Conservation (phyloP, 129 eudicot genomes). For the Lactuca sativa region DNA sequence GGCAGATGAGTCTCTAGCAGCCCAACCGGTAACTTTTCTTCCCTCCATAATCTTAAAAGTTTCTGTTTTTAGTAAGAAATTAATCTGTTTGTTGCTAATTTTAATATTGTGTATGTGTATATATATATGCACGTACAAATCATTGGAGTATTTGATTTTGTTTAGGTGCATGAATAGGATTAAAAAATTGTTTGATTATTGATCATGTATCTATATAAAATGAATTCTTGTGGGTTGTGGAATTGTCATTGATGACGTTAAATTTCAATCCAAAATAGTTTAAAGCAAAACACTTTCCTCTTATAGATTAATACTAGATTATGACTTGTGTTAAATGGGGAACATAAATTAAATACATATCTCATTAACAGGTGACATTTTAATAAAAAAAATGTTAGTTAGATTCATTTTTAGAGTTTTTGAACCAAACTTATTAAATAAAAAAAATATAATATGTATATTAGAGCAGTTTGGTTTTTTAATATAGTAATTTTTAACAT, state of each 20-base stretch:
- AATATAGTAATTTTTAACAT: no score
- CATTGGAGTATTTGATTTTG: background rate
- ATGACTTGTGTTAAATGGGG: no score
- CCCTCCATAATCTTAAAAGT: constrained; percentile 43
- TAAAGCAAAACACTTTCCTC: background rate
- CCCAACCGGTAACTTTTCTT: constrained; percentile 57
- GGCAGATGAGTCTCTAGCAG: constrained; percentile 57
- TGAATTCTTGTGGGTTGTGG: constrained; percentile 2
- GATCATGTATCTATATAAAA: no score
- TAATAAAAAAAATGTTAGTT: no score
- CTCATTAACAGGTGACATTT: no score
- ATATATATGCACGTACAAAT: background rate
- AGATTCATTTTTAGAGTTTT: no score
- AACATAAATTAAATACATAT: no score
- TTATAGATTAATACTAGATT: background rate
- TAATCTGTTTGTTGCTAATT: constrained; percentile 10
- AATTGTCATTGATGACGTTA: constrained; percentile 32
- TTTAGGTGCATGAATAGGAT: background rate
- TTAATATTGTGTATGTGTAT: background rate
- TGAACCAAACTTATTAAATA: no score
- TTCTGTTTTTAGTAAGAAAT: constrained; percentile 17
- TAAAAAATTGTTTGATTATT: background rate
- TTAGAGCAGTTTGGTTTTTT: no score
- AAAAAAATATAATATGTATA: no score
- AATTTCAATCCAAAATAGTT: background rate